Conservation (phyloP, 208 protist species). For the Crithidia bombi region DNA sequence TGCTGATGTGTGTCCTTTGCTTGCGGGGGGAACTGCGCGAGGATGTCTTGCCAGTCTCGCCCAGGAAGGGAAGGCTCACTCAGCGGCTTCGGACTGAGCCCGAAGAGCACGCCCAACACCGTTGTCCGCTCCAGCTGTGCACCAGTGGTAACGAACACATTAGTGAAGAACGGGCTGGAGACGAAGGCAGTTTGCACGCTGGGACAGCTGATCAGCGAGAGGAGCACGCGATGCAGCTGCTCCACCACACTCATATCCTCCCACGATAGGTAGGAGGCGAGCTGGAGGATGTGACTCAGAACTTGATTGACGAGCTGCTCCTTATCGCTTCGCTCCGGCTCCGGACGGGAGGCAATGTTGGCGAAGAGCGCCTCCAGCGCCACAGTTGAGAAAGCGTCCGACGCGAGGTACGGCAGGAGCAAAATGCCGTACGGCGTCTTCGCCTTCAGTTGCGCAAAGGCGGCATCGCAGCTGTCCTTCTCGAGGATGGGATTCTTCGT, state of each 20-base stretch:
- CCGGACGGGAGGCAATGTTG: conserved; percentile 48
- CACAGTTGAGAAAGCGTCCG: conserved; percentile 48
- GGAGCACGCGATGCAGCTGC: conserved; percentile 52
- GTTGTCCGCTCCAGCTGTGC: conserved; percentile 70
- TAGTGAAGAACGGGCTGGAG: conserved; percentile 61
- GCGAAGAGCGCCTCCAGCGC: conserved; percentile 71
- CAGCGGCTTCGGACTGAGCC: conserved; percentile 47
- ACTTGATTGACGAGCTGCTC: conserved; percentile 68
- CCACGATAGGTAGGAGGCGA: conserved; percentile 52
- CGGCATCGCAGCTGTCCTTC: conserved; percentile 47
- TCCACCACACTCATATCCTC: conserved; percentile 46
- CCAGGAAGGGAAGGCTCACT: conserved; percentile 4
- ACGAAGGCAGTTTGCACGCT: conserved; percentile 49
- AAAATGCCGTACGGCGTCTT: conserved; percentile 46
- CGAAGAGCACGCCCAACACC: conserved; percentile 77
- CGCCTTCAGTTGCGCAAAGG: conserved; percentile 48
- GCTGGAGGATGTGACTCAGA: conserved; percentile 67
- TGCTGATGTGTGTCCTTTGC: conserved; percentile 45
- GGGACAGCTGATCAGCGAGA: conserved; percentile 51
- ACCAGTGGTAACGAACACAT: conserved; percentile 48
- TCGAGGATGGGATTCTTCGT: conserved; percentile 45
- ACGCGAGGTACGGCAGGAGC: conserved; percentile 84
- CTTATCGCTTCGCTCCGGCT: conserved; percentile 38
- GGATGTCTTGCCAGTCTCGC: conserved; percentile 38
- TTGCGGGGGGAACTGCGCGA: conserved; percentile 56